These are phyloP conservation scores for Candida schatavii DNA, from an alignment of 805 yeast genomes.

Conservation along the genomic window DNA sequence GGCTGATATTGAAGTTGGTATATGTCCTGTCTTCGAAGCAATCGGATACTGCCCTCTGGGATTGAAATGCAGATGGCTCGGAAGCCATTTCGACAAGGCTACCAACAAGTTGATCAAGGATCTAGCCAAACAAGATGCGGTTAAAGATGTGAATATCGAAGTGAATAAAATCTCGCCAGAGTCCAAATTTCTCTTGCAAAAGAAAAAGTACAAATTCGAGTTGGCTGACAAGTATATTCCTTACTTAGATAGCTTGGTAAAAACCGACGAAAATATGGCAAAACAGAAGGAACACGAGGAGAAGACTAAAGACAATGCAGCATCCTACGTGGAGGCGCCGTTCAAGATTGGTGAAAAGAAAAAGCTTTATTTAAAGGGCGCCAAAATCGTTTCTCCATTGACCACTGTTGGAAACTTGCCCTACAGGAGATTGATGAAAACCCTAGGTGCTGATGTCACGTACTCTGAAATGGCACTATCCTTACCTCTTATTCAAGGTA, in stretches of 20 bases:
- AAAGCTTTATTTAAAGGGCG: constrained; percentile 59
- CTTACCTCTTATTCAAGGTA: constrained; percentile 83
- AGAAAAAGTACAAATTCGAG: constrained; percentile 59
- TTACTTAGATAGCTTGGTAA: constrained; percentile 61
- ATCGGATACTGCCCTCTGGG: constrained; percentile 93
- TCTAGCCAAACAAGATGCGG: constrained; percentile 33
- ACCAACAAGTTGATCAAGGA: constrained; percentile 45
- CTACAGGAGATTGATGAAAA: constrained; percentile 86
- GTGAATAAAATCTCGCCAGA: constrained; percentile 57
- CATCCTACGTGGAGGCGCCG: constrained; percentile 72
- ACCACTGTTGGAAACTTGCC: constrained; percentile 98
- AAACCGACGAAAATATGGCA: constrained; percentile 37
- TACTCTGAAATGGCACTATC: constrained; percentile 94
- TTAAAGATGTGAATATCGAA: constrained; percentile 46
- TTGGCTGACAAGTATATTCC: constrained; percentile 56
- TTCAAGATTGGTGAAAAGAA: constrained; percentile 82
- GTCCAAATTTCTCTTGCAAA: constrained; percentile 48
- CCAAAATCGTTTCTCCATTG: constrained; percentile 89
- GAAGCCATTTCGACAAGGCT: constrained; percentile 59
- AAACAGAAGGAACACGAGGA: constrained; percentile 25
- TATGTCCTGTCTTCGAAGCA: constrained; percentile 79
- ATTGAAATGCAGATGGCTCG: constrained; percentile 86
- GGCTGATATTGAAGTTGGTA: constrained; percentile 61
- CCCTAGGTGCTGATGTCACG: constrained; percentile 88
- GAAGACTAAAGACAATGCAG: constrained; percentile 31